Evolutionary conservation across 2,329 filamentous ascomycete species (phyloP).

Genomic region (Ophioceras dolichostomum): DNA sequence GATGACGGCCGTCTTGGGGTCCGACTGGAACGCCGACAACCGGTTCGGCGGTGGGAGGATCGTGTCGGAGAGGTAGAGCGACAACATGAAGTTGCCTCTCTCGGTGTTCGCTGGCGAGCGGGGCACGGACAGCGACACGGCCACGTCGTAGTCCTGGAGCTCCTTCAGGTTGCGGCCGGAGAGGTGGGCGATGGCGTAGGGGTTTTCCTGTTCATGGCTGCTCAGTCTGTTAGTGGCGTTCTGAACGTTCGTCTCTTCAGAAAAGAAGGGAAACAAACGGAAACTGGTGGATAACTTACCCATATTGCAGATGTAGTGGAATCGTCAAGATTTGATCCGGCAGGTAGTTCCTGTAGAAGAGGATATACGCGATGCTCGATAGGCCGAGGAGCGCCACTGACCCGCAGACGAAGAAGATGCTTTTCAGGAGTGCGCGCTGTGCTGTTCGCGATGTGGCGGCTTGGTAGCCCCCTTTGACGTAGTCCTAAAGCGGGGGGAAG

Average conservation of each 20-base stretch:
- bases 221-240: no score
- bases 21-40: constrained; percentile 15
- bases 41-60: constrained; percentile 1
- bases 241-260: no score
- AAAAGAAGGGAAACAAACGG: no score
- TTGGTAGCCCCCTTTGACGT: constrained; percentile 16
- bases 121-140: constrained; percentile 63
- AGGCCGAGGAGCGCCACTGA: constrained; percentile 32
- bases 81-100: constrained; percentile 90
- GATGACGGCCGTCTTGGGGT: constrained; percentile 20
- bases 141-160: constrained; percentile 75
- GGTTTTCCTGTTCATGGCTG: no score
- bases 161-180: constrained; percentile 43
- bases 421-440: constrained; percentile 35
- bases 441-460: constrained; percentile 36
- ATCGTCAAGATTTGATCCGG: constrained; percentile 39
- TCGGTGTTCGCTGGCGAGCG: constrained; percentile 63
- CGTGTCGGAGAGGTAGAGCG: constrained; percentile 53
- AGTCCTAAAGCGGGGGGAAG: constrained; percentile 6
- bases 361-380: constrained; percentile 33
- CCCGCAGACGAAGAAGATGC: constrained; percentile 27
- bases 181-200: constrained; percentile 37
- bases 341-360: constrained; percentile 45
- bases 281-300: constrained; percentile 27
- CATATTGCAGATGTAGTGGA: constrained; percentile 46